Base-by-base conservation (phyloP, 345 rosid species). In the Trapa incisa region DNA sequence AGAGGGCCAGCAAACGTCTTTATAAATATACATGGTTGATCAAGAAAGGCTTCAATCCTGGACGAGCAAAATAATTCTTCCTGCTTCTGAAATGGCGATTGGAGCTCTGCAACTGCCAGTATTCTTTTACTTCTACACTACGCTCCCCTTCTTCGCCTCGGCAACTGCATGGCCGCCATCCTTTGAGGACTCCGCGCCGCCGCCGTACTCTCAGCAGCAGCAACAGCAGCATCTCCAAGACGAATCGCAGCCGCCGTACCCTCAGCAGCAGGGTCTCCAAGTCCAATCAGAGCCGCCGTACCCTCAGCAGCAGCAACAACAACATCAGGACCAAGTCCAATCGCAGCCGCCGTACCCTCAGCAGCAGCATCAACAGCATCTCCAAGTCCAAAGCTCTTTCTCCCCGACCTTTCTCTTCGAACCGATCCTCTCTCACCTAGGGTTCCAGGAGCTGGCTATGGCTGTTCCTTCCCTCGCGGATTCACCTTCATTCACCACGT, bases 371-470 rank as follows among this genome's bases (percentile, higher is more conserved):
- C 62, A 56, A 1, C 76, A 33, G 56, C 78, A 47, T 37, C 66
- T 64, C 65, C 73, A 50, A 16, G 57, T 35, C 33, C 65, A 56
- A 17, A 54, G 37, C 69, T 70, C 70, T 17, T 72, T 69, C 69
- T 65, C 33, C 60, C 75, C 67, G 22, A 72, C 75, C 50, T 61
- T 47, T 10, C 66, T 72, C 32, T 69, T 29, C 77, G 79, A 78
- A 70, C 85, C 89, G 15, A 81, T 83, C 70, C 89, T 84, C 36
- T 73, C 85, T 48, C 89, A 84, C 65, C 92, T 87, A 68, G 87
- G 89, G 69, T 87, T 76, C 80, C 81, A 74, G 72, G 84, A 81
- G 70, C 83, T 87, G 16, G 79, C 92, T 61, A 74, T 67, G 38
- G 87, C 82, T 0, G 84, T 82, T 37, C 85, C 85, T 2, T 80